Base-by-base conservation (phyloP, 139 green algal species). In the Chara braunii region DNA sequence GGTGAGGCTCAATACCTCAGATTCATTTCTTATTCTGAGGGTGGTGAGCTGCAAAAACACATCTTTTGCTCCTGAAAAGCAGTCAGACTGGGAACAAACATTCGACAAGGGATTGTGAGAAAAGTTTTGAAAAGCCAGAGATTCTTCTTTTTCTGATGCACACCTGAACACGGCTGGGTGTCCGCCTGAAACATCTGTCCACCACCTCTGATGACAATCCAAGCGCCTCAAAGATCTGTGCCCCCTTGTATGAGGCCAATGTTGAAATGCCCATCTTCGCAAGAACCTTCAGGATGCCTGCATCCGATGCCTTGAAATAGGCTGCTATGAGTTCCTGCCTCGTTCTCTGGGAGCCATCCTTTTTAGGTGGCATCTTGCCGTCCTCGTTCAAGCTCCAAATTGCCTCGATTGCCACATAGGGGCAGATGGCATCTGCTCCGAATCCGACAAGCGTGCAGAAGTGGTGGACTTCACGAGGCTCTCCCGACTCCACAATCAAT, bases 221-320 rank as follows among this genome's bases (percentile, higher is more conserved):
- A 24, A 96, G 72, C 8, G 82, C 85, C 81, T 97, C 90, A 53
- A 97, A 97, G 72, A 97, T 97, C 81, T 96, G 90, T 2, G 88
- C 88, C n/a, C 90, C 90, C 80, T 95, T 96, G 90, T 97, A 97
- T n/a, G 58, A 84, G 36, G 83, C 82, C 24, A 97, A 78, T 23
- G 91, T 97, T 77, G 66, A 86, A 84, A 97, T 97, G 57, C 90
- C 90, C 90, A 97, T 96, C 80, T 96, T 96, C 48, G 88, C 81
- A 80, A 96, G 90, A 60, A 94, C 81, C 57, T 81, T 81, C 32
- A 81, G 72, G 23, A 72, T 72, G 29, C 63, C 60, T 12, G 9
- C n/a, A n/a, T n/a, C n/a, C n/a, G n/a, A n/a, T 18, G 83, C 86
- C 70, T 94, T 85, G 67, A 94, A 88, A 77, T 90, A 97, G 11